phyloP scores from a whole-genome alignment of 305 asterid species.

The Fraxinus sp. region DNA sequence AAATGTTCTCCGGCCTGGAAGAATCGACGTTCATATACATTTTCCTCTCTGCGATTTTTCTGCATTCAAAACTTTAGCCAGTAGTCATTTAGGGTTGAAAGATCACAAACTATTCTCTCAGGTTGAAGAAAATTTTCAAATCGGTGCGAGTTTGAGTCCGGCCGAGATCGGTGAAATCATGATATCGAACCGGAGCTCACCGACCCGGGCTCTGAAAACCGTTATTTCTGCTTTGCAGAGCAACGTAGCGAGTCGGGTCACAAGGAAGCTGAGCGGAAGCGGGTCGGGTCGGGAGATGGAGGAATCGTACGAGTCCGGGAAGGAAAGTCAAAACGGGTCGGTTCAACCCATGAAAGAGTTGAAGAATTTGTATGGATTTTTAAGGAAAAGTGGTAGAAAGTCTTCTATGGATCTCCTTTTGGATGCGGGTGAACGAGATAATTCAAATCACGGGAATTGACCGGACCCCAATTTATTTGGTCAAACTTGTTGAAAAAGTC shows the following conservation, averaged over 20 bases:
- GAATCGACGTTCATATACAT: slow-evolving; percentile 77
- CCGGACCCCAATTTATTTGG: neutral
- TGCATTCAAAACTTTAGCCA: slow-evolving; percentile 70
- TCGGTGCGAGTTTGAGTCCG: slow-evolving; percentile 73
- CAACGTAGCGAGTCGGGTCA: slow-evolving; percentile 41
- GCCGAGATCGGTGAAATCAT: slow-evolving; percentile 84
- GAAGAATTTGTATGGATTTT: slow-evolving; percentile 62
- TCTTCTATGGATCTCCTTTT: slow-evolving; percentile 41
- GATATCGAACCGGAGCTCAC: slow-evolving; percentile 84
- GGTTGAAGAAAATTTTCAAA: slow-evolving; percentile 73
- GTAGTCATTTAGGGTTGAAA: slow-evolving; percentile 66
- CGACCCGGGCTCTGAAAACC: slow-evolving; percentile 74
- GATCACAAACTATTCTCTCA: slow-evolving; percentile 81
- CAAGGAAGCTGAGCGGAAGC: slow-evolving; percentile 37
- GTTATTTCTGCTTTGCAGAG: slow-evolving; percentile 73
- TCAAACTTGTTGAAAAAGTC: neutral
- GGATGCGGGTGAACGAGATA: slow-evolving; percentile 49
- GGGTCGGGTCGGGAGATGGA: slow-evolving; percentile 49
- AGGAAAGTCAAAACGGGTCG: slow-evolving; percentile 40
- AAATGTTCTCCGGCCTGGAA: slow-evolving; percentile 70
- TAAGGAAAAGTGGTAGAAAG: slow-evolving; percentile 63
- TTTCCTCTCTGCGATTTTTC: slow-evolving; percentile 81
- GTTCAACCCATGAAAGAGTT: slow-evolving; percentile 58
- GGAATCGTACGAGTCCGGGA: slow-evolving; percentile 45
- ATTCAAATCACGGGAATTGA: slow-evolving; percentile 21